phyloP scores from a whole-genome alignment of 352 stramenopile species.

The Phytophthora pini region DNA sequence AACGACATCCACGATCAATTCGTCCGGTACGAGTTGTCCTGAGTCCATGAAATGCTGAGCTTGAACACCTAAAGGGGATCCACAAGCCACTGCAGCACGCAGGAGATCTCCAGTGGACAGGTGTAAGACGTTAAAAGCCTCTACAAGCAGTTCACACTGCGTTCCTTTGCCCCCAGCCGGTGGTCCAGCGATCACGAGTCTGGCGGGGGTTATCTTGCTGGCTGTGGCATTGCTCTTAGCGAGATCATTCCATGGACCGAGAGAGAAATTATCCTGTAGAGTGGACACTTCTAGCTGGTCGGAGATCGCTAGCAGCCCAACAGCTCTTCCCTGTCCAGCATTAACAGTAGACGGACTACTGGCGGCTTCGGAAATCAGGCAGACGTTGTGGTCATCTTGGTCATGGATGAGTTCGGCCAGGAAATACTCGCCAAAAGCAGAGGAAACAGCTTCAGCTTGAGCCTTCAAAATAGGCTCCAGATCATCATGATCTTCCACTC shows the following conservation, averaged over 20 bases:
- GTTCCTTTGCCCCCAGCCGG: slow-evolving; percentile 95
- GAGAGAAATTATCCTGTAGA: slow-evolving; percentile 88
- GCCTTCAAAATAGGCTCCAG: slow-evolving; percentile 69
- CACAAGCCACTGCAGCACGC: slow-evolving; percentile 81
- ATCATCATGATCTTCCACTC: slow-evolving; percentile 87
- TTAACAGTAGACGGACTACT: slow-evolving; percentile 23
- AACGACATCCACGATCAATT: slow-evolving; percentile 92
- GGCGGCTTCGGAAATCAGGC: slow-evolving; percentile 66
- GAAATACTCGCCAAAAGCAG: slow-evolving; percentile 92
- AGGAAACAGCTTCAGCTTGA: slow-evolving; percentile 69
- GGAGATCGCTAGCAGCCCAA: slow-evolving; percentile 84
- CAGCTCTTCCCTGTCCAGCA: slow-evolving; percentile 44
- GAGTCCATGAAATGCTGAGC: slow-evolving; percentile 92
- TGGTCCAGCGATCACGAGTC: slow-evolving; percentile 90
- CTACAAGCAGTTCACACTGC: slow-evolving; percentile 92
- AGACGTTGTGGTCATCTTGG: slow-evolving; percentile 88
- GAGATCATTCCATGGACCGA: slow-evolving; percentile 83
- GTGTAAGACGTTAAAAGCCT: slow-evolving; percentile 91
- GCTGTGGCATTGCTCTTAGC: slow-evolving; percentile 42
- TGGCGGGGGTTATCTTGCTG: slow-evolving; percentile 46
- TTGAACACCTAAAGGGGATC: slow-evolving; percentile 57
- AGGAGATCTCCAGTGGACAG: slow-evolving; percentile 94
- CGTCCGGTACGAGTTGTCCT: slow-evolving; percentile 91
- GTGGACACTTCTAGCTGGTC: slow-evolving; percentile 84
- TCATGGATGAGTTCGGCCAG: slow-evolving; percentile 92